Conservation (phyloP, 1,284 basidiomycete species). For the Leccinum ponderosum region DNA sequence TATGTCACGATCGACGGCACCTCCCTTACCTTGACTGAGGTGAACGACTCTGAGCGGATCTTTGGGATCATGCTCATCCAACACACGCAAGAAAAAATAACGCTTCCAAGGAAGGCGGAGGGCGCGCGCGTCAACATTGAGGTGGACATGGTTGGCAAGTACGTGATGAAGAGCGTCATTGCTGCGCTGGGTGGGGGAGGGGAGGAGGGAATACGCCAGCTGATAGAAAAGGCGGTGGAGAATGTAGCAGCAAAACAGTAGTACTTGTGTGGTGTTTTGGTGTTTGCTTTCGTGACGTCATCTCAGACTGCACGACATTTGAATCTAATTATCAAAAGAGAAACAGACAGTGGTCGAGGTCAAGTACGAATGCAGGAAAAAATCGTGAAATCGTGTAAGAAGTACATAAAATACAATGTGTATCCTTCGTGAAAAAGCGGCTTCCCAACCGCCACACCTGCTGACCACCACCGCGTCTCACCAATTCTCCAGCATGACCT, state of each 20-base stretch:
- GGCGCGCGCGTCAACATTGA: conserved; percentile 93
- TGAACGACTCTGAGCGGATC: conserved; percentile 65
- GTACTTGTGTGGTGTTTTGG: not conserved
- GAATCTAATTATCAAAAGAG: too few relatives aligned
- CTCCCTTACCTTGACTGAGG: conserved; percentile 88
- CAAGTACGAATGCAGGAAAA: not conserved
- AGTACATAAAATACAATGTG: not conserved
- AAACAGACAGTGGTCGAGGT: not conserved
- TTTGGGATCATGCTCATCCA: conserved; percentile 96
- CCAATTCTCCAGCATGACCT: conserved; percentile 49
- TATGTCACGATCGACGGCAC: conserved; percentile 96
- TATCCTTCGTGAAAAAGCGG: not conserved
- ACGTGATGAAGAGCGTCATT: conserved; percentile 78
- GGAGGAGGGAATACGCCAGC: conserved; percentile 51
- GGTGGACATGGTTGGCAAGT: conserved; percentile 91
- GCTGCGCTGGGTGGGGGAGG: conserved; percentile 69
- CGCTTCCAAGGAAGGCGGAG: conserved; percentile 72
- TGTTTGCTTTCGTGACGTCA: too few relatives aligned
- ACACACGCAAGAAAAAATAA: conserved; percentile 91
- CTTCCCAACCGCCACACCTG: not conserved
- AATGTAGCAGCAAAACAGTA: conserved; percentile 44
- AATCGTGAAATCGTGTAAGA: not conserved
- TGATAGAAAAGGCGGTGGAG: conserved; percentile 77
- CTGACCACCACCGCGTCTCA: conserved; percentile 16
- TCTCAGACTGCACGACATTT: too few relatives aligned